A percentile compares a stretch with the other conserved stretches of the same genome.
phyloP scores from a whole-genome alignment of 371 early-diverging fungal genomes.

The Syncephalastrum racemosum region DNA sequence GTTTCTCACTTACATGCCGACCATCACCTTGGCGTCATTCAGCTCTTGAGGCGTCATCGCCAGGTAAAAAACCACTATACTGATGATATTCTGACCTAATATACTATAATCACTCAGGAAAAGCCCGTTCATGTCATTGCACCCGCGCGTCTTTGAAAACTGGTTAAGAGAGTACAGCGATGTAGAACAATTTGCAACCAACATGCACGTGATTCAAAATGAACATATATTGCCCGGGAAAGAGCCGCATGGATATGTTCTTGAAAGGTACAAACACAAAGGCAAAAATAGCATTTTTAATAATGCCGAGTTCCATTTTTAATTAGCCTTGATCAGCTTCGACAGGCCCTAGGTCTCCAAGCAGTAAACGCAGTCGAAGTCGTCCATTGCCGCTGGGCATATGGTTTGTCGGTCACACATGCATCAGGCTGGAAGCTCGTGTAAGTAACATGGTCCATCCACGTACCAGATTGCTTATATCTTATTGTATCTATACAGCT shows the following conservation, averaged over 20 bases:
- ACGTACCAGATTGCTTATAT: too few species aligned
- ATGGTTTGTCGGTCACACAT: conserved; percentile 72
- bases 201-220: conserved; percentile 29
- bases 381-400: conserved; percentile 80
- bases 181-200: conserved; percentile 61
- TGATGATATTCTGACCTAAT: conserved; percentile 2
- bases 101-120: not conserved
- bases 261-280: conserved; percentile 6
- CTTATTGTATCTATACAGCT: too few species aligned
- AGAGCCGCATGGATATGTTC: conserved; percentile 5
- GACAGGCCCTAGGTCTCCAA: conserved; percentile 46
- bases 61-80: not conserved
- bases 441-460: too few species aligned
- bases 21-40: conserved; percentile 94
- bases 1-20: conserved; percentile 99
- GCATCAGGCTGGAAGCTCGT: conserved; percentile 68
- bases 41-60: conserved; percentile 48
- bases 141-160: conserved; percentile 55
- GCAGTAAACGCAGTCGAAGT: conserved; percentile 69
- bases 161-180: conserved; percentile 75
- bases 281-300: too few species aligned
- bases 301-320: not conserved
- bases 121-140: conserved; percentile 50
- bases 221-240: conserved; percentile 22
- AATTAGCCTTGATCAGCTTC: conserved; percentile 34